A percentile compares a stretch with the other conserved stretches of the same genome.
phyloP scores from a whole-genome alignment of 2,329 filamentous ascomycete species.

The Phaeophleospora eucalypticola region DNA sequence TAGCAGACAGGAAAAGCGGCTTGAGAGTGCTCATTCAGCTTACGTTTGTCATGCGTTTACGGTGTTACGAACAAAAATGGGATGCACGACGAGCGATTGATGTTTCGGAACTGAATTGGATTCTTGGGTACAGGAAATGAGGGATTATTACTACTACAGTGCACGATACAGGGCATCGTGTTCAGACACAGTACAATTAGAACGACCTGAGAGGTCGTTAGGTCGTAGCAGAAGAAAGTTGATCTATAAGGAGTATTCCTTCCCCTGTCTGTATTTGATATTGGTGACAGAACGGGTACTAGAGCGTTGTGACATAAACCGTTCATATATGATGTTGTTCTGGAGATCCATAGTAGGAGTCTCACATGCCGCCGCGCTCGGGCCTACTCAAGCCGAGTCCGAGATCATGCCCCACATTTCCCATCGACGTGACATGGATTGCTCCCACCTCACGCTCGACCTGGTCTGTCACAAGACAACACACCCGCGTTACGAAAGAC shows the following conservation, averaged over 20 bases:
- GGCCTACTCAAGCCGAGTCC: not conserved
- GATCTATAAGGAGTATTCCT: not conserved
- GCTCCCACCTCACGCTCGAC: not conserved
- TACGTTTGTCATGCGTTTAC: not conserved
- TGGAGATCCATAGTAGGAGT: no score
- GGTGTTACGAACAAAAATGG: not conserved
- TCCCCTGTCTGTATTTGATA: no score
- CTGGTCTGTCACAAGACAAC: not conserved
- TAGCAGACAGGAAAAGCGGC: no score
- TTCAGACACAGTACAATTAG: slow-evolving; percentile 8
- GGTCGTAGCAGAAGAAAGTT: slow-evolving; percentile 3
- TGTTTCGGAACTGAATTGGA: not conserved
- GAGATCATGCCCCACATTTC: not conserved
- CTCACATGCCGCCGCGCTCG: no score
- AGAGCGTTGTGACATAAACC: no score
- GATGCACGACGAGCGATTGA: not conserved
- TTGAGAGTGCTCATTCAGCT: no score
- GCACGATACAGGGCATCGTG: slow-evolving; percentile 13
- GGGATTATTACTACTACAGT: slow-evolving; percentile 1
- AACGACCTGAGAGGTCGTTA: slow-evolving; percentile 9
- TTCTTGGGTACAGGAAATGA: not conserved
- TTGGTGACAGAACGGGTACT: no score
- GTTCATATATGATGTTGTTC: no score
- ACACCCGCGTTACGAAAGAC: not conserved
- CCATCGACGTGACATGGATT: not conserved